Percentiles rank a stretch among this genome's conserved stretches.
phyloP scores from a whole-genome alignment of 108 stramenopile genomes.

The Fragilaria crotonensis region DNA sequence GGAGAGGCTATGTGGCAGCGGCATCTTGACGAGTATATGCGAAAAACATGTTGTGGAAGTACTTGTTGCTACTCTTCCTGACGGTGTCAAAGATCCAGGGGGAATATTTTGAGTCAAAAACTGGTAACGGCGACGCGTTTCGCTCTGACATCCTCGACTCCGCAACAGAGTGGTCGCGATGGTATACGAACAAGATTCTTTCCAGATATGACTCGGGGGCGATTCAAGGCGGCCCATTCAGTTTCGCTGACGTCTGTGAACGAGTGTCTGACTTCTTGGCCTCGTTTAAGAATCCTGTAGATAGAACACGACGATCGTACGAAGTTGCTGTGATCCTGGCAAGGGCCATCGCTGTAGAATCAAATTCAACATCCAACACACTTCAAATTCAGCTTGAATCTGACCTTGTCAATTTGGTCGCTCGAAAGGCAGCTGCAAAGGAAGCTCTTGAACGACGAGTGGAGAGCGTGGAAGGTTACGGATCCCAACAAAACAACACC shows the following conservation, averaged over 20 bases:
- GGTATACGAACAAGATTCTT: slow-evolving; percentile 53
- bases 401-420: slow-evolving; percentile 38
- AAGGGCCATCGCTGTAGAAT: slow-evolving; percentile 13
- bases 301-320: slow-evolving; percentile 41
- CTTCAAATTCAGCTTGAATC: slow-evolving; percentile 51
- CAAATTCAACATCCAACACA: slow-evolving; percentile 12
- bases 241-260: slow-evolving; percentile 48
- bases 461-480: slow-evolving; percentile 8
- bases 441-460: slow-evolving; percentile 10
- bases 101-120: slow-evolving; percentile 55
- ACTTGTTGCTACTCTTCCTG: slow-evolving; percentile 58
- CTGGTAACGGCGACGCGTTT: slow-evolving; percentile 21
- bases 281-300: slow-evolving; percentile 33
- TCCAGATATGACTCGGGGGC: slow-evolving; percentile 28
- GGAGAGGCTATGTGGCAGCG: slow-evolving; percentile 58
- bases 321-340: slow-evolving; percentile 40
- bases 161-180: slow-evolving; percentile 58
- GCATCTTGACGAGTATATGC: slow-evolving; percentile 33
- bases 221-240: slow-evolving; percentile 12
- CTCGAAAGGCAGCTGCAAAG: slow-evolving; percentile 37
- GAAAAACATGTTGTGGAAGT: slow-evolving; percentile 45
- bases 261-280: slow-evolving; percentile 56
- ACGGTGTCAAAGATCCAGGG: slow-evolving; percentile 74
- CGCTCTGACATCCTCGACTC: slow-evolving; percentile 37
- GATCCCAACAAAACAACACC: background rate